These are phyloP conservation scores for Hemileccinum impolitum DNA, from an alignment of 768 basidiomycete species.

Conservation along the genomic window DNA sequence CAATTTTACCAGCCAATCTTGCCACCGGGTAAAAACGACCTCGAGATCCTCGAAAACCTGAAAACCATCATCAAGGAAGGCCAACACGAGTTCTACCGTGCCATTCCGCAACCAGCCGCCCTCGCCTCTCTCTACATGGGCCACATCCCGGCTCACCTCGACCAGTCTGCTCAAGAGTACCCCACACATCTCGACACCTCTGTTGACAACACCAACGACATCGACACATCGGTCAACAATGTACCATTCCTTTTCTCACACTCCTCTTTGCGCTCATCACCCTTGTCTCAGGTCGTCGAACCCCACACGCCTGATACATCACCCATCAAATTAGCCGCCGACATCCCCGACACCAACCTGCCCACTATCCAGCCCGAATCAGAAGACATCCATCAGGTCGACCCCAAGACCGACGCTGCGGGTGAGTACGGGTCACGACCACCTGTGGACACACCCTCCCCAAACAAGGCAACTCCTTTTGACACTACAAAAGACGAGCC, in stretches of 20 bases:
- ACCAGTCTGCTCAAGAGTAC: conserved; percentile 30
- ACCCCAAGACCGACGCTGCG: conserved; percentile 13
- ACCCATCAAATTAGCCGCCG: conserved; percentile 18
- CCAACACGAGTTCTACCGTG: conserved; percentile 70
- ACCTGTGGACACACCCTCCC: conserved; percentile 19
- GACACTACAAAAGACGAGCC: conserved; percentile 22
- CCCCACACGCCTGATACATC: conserved; percentile 27
- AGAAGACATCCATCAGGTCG: conserved; percentile 6
- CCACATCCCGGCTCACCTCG: conserved; percentile 34
- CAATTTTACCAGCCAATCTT: conserved; percentile 31
- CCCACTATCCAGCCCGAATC: conserved; percentile 11
- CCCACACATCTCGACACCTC: conserved; percentile 9
- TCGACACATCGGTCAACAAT: conserved; percentile 27
- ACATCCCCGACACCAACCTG: conserved; percentile 12
- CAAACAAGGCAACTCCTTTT: conserved; percentile 14
- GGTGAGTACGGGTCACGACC: conserved; percentile 30
- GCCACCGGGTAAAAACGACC: conserved; percentile 59
- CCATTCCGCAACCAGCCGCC: conserved; percentile 60
- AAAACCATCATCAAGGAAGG: conserved; percentile 67
- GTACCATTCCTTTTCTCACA: conserved; percentile 26
- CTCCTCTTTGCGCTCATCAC: conserved; percentile 11
- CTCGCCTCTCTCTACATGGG: conserved; percentile 67
- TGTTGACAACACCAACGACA: conserved; percentile 9
- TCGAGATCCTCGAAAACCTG: conserved; percentile 72
- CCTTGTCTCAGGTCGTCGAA: conserved; percentile 20